Percentiles rank a stretch among this genome's conserved stretches.
These are phyloP conservation scores for Thecaphora thlaspeos DNA, from an alignment of 1,284 basidiomycete species.

Conservation along the genomic window DNA sequence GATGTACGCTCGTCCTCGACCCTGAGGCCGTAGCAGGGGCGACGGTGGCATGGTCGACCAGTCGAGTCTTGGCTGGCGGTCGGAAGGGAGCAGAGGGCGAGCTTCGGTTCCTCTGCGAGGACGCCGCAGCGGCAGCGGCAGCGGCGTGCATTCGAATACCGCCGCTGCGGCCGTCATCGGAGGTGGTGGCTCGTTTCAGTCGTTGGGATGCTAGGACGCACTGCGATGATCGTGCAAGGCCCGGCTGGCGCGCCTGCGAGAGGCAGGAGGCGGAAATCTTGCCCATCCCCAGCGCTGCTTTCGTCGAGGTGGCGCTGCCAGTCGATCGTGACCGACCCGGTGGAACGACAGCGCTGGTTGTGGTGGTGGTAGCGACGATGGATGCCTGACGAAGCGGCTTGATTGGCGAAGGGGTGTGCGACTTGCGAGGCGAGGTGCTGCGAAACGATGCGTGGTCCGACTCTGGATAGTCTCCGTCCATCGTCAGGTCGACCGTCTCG, in stretches of 20 bases:
- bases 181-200: not conserved
- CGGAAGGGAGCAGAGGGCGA: constrained; percentile 26
- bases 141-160: constrained; percentile 1
- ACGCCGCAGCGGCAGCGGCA: no score
- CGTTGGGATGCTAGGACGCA: not conserved
- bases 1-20: not conserved
- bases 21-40: not conserved
- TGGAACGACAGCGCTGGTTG: no score
- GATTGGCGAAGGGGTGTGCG: not conserved
- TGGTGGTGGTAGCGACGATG: no score
- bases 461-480: not conserved
- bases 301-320: not conserved
- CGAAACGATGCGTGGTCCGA: not conserved
- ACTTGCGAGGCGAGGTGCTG: not conserved
- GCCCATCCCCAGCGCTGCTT: not conserved
- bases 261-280: constrained; percentile 2
- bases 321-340: no score
- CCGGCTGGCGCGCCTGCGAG: constrained; percentile 29
- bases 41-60: not conserved
- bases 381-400: not conserved
- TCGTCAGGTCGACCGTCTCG: not conserved
- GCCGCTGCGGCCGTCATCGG: no score
- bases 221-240: constrained; percentile 11
- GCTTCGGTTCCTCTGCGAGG: not conserved
- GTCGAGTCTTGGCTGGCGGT: constrained; percentile 7